These are phyloP conservation scores for Neltuma alba DNA, from an alignment of 306 rosid genomes.

Conservation along the genomic window DNA sequence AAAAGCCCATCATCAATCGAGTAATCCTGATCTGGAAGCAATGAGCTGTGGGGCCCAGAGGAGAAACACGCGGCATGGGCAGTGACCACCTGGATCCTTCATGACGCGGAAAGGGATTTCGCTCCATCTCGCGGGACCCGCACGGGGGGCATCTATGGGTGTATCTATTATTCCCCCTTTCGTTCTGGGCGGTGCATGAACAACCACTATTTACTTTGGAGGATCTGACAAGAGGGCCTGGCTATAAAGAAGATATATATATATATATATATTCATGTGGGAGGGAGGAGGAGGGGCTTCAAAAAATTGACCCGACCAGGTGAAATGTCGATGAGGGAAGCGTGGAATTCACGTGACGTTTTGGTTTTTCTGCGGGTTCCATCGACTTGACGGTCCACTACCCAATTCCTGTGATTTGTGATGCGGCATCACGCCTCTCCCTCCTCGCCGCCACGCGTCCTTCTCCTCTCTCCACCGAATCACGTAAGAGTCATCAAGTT, in stretches of 20 bases:
- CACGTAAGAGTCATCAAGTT: too few relatives aligned
- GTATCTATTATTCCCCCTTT: not conserved
- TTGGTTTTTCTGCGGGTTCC: constrained; percentile 8
- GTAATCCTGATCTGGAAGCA: too few relatives aligned
- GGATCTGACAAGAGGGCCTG: too few relatives aligned
- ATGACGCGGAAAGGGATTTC: constrained; percentile 16
- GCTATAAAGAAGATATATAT: too few relatives aligned
- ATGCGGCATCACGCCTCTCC: not conserved
- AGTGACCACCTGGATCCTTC: constrained; percentile 47
- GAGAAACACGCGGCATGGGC: constrained; percentile 31
- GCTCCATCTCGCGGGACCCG: constrained; percentile 45
- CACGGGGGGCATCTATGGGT: constrained; percentile 2
- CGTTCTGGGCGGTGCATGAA: constrained; percentile 35
- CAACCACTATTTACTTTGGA: too few relatives aligned
- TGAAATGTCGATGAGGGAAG: not conserved
- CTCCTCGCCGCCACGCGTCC: not conserved
- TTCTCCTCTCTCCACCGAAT: not conserved
- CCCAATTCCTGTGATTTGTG: not conserved
- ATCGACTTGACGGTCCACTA: not conserved
- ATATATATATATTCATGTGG: too few relatives aligned
- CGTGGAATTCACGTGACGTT: constrained; percentile 49
- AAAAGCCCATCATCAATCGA: not conserved
- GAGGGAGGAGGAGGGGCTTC: not conserved
- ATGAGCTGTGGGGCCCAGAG: not conserved
- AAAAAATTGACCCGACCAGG: constrained; percentile 14